phyloP scores from a whole-genome alignment of 2,329 filamentous ascomycete species.

The Alternaria hordeiaustralica region DNA sequence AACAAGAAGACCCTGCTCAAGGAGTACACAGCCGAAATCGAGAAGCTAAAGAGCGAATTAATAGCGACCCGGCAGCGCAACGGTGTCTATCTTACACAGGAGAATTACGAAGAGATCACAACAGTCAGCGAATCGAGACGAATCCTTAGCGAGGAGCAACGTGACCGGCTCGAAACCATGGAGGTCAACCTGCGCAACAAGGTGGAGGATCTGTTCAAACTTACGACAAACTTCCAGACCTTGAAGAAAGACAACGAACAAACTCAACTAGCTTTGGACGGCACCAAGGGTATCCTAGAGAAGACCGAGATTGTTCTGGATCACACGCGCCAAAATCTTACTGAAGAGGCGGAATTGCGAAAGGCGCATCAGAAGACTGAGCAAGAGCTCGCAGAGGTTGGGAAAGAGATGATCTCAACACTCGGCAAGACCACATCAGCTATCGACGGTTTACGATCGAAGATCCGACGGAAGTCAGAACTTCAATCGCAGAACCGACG shows the following conservation, averaged over 20 bases:
- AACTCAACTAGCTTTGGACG: conserved; percentile 73
- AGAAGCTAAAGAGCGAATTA: conserved; percentile 91
- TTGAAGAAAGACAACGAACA: conserved; percentile 90
- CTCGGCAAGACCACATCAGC: conserved; percentile 80
- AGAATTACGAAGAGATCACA: conserved; percentile 88
- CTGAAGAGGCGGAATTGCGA: conserved; percentile 79
- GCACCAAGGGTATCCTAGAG: conserved; percentile 80
- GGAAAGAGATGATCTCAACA: conserved; percentile 77
- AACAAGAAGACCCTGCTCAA: conserved; percentile 91
- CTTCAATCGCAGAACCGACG: conserved; percentile 80
- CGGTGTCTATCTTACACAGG: conserved; percentile 90
- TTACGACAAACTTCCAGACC: conserved; percentile 86
- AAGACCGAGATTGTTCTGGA: conserved; percentile 86
- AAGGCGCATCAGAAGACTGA: conserved; percentile 89
- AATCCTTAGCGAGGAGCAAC: conserved; percentile 90
- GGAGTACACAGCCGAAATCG: conserved; percentile 91
- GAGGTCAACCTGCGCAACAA: conserved; percentile 92
- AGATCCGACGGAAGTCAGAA: conserved; percentile 84
- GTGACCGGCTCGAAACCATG: conserved; percentile 89
- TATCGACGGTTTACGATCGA: conserved; percentile 81
- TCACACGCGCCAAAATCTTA: conserved; percentile 76
- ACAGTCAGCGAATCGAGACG: conserved; percentile 89
- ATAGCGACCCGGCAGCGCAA: conserved; percentile 93
- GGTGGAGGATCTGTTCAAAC: conserved; percentile 85
- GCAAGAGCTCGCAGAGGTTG: conserved; percentile 73